Evolutionary conservation across 768 basidiomycete species (phyloP).

Genomic region (Suillus sp.): DNA sequence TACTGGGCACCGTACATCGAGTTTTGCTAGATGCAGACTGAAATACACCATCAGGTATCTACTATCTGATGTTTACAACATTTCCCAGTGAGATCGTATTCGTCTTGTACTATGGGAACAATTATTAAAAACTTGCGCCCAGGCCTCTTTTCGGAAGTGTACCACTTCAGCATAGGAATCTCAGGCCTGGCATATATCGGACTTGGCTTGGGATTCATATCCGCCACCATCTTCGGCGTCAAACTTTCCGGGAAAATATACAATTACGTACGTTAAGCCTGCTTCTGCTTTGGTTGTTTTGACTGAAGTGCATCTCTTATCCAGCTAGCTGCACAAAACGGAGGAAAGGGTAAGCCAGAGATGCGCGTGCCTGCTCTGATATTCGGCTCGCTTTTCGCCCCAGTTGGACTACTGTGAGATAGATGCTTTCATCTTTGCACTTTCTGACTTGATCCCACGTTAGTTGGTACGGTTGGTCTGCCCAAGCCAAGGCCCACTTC

Average conservation of each 20-base stretch:
- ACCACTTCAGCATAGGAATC: slow-evolving; percentile 53
- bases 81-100: slow-evolving; percentile 49
- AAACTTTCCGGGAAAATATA: slow-evolving; percentile 50
- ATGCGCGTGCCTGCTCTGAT: slow-evolving; percentile 43
- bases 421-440: background rate
- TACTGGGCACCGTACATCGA: slow-evolving; percentile 11
- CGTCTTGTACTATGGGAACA: background rate
- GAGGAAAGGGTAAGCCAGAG: slow-evolving; percentile 70
- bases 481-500: slow-evolving; percentile 65
- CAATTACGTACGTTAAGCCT: slow-evolving; percentile 39
- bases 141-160: slow-evolving; percentile 49
- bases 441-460: slow-evolving; percentile 3
- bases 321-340: slow-evolving; percentile 55
- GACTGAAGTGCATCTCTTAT: background rate
- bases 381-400: slow-evolving; percentile 67
- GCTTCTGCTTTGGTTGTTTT: background rate
- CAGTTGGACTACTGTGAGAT: slow-evolving; percentile 67
- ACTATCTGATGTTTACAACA: slow-evolving; percentile 72
- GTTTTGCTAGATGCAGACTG: background rate
- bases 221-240: slow-evolving; percentile 50
- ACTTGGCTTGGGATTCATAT: slow-evolving; percentile 55
- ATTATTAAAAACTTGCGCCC: slow-evolving; percentile 10
- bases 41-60: slow-evolving; percentile 44
- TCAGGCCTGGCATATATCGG: slow-evolving; percentile 57
- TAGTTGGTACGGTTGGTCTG: slow-evolving; percentile 90